Evolutionary conservation across 371 early-diverging fungal species (phyloP).

Genomic region (Chytridium lagenaria): DNA sequence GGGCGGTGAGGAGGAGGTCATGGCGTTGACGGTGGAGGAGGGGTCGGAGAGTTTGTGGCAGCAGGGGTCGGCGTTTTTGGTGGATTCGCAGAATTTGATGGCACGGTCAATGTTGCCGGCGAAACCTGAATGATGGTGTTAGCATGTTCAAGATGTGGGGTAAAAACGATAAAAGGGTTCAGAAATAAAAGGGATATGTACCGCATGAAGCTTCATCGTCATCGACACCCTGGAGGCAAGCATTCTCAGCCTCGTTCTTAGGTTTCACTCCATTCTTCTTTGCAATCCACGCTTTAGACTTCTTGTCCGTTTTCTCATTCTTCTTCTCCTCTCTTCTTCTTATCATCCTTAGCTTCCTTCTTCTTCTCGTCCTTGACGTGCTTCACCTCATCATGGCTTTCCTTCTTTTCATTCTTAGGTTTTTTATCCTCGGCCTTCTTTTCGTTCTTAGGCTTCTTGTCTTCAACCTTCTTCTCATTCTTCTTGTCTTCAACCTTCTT

Average conservation of each 20-base stretch:
- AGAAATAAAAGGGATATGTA: too few species aligned
- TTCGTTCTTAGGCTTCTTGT: too few species aligned
- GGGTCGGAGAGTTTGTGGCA: not conserved
- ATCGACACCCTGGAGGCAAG: constrained; percentile 9
- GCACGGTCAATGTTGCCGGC: not conserved
- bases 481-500: too few species aligned
- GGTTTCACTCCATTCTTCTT: not conserved
- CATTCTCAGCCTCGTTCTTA: not conserved
- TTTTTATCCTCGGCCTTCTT: too few species aligned
- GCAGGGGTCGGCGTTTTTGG: not conserved
- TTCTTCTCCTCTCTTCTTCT: too few species aligned
- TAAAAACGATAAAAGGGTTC: not conserved
- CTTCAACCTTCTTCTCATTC: too few species aligned
- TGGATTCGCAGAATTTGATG: not conserved
- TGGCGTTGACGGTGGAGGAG: not conserved
- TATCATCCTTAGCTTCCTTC: too few species aligned
- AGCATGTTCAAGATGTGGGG: not conserved
- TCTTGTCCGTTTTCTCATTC: too few species aligned
- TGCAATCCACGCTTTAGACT: not conserved
- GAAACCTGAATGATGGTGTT: not conserved
- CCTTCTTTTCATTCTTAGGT: too few species aligned
- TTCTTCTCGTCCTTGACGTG: too few species aligned
- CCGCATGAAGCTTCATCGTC: constrained; percentile 1
- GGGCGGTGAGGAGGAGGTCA: not conserved
- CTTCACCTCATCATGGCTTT: too few species aligned